phyloP scores from a whole-genome alignment of 805 yeast species.

The Monosporozyma solicola region DNA sequence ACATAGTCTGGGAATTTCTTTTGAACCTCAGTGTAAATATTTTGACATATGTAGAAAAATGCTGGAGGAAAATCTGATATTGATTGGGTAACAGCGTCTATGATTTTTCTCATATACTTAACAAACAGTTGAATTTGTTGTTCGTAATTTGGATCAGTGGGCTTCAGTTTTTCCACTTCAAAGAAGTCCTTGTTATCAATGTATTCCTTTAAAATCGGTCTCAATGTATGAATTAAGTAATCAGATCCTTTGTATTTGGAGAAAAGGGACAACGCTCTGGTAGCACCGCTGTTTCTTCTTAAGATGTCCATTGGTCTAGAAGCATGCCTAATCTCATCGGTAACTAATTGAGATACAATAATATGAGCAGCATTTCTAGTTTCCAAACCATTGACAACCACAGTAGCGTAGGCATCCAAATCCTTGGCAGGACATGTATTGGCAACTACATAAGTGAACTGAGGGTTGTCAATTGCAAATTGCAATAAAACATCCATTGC shows the following conservation, averaged over 20 bases:
- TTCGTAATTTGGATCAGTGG: constrained; percentile 33
- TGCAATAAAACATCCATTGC: constrained; percentile 27
- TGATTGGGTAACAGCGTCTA: constrained; percentile 51
- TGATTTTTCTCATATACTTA: constrained; percentile 45
- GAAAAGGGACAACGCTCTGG: constrained; percentile 62
- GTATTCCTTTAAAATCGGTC: constrained; percentile 49
- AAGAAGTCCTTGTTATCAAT: constrained; percentile 42
- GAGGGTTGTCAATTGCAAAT: constrained; percentile 31
- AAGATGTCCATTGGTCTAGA: constrained; percentile 62
- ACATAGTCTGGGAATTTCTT: constrained; percentile 60
- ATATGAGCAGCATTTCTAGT: constrained; percentile 35
- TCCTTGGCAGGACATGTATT: constrained; percentile 58
- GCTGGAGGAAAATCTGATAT: constrained; percentile 57
- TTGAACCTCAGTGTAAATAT: constrained; percentile 49
- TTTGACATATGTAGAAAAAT: constrained; percentile 59
- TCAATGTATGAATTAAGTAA: constrained; percentile 45
- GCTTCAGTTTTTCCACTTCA: constrained; percentile 51
- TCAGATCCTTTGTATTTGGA: constrained; percentile 58
- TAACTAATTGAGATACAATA: constrained; percentile 46
- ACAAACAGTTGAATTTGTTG: constrained; percentile 41
- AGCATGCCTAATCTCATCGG: constrained; percentile 53
- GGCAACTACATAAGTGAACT: constrained; percentile 44
- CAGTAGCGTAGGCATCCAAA: constrained; percentile 60
- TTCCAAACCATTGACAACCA: constrained; percentile 48
- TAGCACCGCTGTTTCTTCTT: constrained; percentile 75